phyloP scores from a whole-genome alignment of 148 eudicot genomes.

The Hydrangea macrophylla region DNA sequence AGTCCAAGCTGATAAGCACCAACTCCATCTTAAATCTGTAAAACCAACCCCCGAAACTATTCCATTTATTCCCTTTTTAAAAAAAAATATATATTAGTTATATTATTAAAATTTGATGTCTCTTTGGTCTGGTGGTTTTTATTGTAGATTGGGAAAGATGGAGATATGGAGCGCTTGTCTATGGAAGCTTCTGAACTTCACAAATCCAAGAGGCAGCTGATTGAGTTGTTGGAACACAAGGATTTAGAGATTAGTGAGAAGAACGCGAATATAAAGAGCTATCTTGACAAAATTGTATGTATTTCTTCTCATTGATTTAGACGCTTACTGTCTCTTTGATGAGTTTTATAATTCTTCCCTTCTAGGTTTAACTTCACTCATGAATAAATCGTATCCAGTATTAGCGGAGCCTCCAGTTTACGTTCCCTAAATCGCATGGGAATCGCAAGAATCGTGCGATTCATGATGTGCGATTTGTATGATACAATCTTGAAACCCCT shows the following conservation, averaged over 20 bases:
- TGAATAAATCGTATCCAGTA: no score
- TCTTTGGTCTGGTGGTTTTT: not conserved
- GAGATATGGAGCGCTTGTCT: constrained; percentile 69
- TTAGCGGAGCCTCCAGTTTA: no score
- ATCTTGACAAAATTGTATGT: constrained; percentile 75
- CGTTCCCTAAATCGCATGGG: no score
- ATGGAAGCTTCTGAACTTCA: constrained; percentile 69
- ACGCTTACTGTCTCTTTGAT: not conserved
- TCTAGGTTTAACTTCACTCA: no score
- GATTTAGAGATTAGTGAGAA: constrained; percentile 77
- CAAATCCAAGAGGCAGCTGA: constrained; percentile 80
- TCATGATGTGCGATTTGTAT: no score
- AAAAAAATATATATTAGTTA: no score
- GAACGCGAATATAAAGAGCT: constrained; percentile 57
- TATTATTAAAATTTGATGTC: no score
- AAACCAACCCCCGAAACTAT: no score
- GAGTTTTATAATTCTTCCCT: no score
- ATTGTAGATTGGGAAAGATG: constrained; percentile 71
- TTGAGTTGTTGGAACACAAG: constrained; percentile 67
- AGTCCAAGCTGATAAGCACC: constrained; percentile 67
- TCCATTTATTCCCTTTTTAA: not conserved
- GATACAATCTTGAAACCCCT: no score
- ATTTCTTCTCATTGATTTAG: not conserved
- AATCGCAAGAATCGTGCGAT: no score
- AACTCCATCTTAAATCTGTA: constrained; percentile 58